Evolutionary conservation across 2,329 filamentous ascomycete species (phyloP).

Genomic region (Fusarium sp.): DNA sequence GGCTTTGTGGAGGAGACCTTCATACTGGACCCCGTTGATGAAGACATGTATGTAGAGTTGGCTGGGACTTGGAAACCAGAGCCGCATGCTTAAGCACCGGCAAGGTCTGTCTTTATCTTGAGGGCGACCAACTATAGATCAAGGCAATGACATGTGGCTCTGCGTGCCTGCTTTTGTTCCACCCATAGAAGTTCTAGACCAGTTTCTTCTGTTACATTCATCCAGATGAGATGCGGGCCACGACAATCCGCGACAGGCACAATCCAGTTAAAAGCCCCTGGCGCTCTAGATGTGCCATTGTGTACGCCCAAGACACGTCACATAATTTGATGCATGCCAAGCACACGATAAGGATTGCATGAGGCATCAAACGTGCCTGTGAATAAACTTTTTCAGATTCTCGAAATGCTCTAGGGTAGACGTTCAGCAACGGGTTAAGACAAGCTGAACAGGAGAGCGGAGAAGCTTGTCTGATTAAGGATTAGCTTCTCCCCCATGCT

Average conservation of each 20-base stretch:
- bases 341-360: not conserved
- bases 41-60: not conserved
- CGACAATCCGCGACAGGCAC: not conserved
- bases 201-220: not conserved
- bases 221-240: not conserved
- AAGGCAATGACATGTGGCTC: not conserved
- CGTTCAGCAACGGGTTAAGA: not conserved
- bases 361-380: not conserved
- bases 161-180: not conserved
- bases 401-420: not conserved
- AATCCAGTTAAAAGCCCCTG: not conserved
- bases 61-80: constrained; percentile 1
- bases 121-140: not conserved
- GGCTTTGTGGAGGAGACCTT: not conserved
- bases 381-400: not conserved
- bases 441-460: not conserved
- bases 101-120: not conserved
- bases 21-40: not conserved
- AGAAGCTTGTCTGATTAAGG: not conserved
- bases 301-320: not conserved
- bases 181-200: not conserved
- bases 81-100: constrained; percentile 2
- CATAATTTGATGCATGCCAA: not conserved
- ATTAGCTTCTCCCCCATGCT: not conserved
- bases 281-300: not conserved